These are phyloP conservation scores for Psilocybe cubensis DNA, from an alignment of 768 basidiomycete species.

Conservation along the genomic window DNA sequence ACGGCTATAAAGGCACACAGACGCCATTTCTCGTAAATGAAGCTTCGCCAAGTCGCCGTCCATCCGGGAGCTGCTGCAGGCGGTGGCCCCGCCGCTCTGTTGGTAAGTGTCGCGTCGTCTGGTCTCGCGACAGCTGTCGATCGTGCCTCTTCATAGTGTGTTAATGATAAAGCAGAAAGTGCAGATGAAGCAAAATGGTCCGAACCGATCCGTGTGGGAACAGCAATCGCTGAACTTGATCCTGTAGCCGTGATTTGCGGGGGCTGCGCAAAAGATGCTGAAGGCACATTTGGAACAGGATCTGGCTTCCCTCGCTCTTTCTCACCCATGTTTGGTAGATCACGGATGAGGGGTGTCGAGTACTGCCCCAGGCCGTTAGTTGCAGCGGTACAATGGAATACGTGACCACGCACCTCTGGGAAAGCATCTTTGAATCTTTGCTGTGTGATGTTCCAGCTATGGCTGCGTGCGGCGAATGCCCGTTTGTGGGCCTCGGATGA, in stretches of 20 bases:
- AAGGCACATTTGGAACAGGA: constrained; percentile 8
- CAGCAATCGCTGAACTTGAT: constrained; percentile 1
- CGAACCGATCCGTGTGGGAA: constrained; percentile 4
- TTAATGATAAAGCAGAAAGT: background rate
- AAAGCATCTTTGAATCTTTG: constrained; percentile 87
- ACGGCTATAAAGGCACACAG: constrained; percentile 80
- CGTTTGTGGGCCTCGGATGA: constrained; percentile 81
- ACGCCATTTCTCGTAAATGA: constrained; percentile 85
- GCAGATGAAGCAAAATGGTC: background rate
- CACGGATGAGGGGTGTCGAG: constrained; percentile 62
- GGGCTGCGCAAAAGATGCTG: constrained; percentile 21
- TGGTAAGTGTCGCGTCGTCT: constrained; percentile 19
- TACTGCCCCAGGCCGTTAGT: constrained; percentile 50
- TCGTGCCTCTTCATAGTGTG: background rate
- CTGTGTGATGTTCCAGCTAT: constrained; percentile 83
- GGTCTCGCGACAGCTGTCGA: constrained; percentile 9
- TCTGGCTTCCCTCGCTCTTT: constrained; percentile 64
- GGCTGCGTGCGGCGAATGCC: constrained; percentile 75
- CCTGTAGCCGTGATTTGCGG: constrained; percentile 14
- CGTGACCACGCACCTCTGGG: constrained; percentile 66
- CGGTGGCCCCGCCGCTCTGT: constrained; percentile 30
- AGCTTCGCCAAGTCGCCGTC: constrained; percentile 62
- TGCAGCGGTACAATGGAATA: constrained; percentile 2
- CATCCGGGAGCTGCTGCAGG: constrained; percentile 55
- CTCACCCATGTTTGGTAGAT: constrained; percentile 94